These are phyloP conservation scores for Wallemia ichthyophaga DNA, from an alignment of 1,284 basidiomycete species.

Conservation along the genomic window DNA sequence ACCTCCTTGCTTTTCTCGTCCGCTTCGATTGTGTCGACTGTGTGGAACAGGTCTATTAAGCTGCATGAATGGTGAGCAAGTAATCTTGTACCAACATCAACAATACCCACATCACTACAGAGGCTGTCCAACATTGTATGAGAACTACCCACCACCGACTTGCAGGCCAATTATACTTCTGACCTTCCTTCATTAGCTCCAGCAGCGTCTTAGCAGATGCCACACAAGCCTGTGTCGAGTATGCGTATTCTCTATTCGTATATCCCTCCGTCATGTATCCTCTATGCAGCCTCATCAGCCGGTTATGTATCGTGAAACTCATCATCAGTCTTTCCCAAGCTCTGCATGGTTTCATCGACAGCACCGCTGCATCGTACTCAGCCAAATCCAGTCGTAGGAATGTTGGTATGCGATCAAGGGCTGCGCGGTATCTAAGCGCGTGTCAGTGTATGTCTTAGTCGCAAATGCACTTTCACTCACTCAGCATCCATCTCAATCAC, in stretches of 20 bases:
- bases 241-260: not conserved
- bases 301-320: not conserved
- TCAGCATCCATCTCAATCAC: not conserved
- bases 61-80: too few species aligned
- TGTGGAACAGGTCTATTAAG: not conserved
- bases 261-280: constrained; percentile 1
- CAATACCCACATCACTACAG: not conserved
- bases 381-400: not conserved
- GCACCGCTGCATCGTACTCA: not conserved
- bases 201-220: not conserved
- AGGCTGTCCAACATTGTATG: not conserved
- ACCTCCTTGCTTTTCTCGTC: not conserved
- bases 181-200: not conserved
- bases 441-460: too few species aligned
- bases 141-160: not conserved
- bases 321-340: not conserved
- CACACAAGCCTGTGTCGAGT: not conserved
- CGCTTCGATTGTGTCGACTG: not conserved
- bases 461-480: too few species aligned
- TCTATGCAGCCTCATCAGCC: not conserved
- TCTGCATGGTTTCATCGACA: not conserved
- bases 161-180: not conserved
- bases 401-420: not conserved
- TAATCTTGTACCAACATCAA: not conserved
- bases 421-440: not conserved